Base-by-base conservation (phyloP, 495 filamentous ascomycete genomes). In the Xylaria intraflava region DNA sequence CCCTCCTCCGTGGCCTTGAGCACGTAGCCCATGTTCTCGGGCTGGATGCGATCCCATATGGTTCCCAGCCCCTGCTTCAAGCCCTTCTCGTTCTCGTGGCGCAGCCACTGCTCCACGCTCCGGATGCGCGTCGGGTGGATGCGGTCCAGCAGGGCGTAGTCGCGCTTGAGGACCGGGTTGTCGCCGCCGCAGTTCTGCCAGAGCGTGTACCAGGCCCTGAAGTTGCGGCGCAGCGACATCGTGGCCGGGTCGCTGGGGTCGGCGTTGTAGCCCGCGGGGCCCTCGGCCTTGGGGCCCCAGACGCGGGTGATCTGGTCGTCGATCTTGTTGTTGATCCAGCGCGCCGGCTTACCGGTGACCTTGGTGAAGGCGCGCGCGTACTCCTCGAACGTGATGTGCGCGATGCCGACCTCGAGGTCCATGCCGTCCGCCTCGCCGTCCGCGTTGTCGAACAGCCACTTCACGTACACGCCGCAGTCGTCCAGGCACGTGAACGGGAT, bases 371-470 rank as follows among this genome's bases (percentile, higher is more conserved):
- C 75, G 7, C 33, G 50, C 2, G 73, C 77, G 12, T 83, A 64
- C 6, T 82, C 77, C 1, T 49, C 48, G 46, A 67, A 78, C 2
- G 53, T 42, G 45, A 81, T 62, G 39, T 79, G 72, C 11, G 66
- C 78, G 35, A 77, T 75, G 1, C 75, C 72, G 12, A 79, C 73
- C 27, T 72, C 64, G 8, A 83, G 71, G 45, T 83, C 65, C 57
- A 82, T 56, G 0, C 80, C 80, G 45, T 71, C 71, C 2, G 77
- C 69, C 51, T 53, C 41, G 9, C 64, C 58, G 9, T 73, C 63
- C 0, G 66, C 68, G 61, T 81, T 59, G 57, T 82, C 78, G 50
- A 83, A 81, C 5, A 81, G 67, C 79, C 79, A 84, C 16, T 71
- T 66, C 3, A 76, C 74, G 60, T 82, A 84, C 36, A 63, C 35